Conservation (phyloP, 441 rosid species). For the Populus hybrid region DNA sequence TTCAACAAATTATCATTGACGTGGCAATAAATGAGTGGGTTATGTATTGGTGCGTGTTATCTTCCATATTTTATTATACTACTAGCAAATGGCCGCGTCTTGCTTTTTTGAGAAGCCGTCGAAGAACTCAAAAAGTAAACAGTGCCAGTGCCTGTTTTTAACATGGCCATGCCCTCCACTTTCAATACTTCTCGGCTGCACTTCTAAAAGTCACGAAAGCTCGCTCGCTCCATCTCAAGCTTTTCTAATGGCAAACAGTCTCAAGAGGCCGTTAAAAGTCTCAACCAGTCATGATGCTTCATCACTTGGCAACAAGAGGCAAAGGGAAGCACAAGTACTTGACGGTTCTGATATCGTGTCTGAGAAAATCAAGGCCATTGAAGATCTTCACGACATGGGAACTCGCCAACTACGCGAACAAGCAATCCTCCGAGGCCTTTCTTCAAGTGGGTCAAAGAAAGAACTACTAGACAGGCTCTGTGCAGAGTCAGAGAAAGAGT, state of each 20-base stretch:
- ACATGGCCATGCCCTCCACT: not conserved
- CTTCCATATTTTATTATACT: too few species aligned
- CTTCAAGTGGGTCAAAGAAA: constrained; percentile 53
- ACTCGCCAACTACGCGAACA: constrained; percentile 61
- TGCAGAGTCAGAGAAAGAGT: not conserved
- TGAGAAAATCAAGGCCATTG: constrained; percentile 41
- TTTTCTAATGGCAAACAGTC: not conserved
- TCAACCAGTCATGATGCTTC: too few species aligned
- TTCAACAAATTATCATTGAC: too few species aligned
- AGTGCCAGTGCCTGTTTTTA: not conserved
- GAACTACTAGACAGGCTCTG: constrained; percentile 59
- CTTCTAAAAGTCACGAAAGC: not conserved
- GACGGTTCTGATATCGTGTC: constrained; percentile 20
- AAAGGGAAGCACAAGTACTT: constrained; percentile 28
- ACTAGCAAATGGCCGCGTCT: too few species aligned
- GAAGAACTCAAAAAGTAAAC: not conserved
- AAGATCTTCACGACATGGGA: constrained; percentile 44
- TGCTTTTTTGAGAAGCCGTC: constrained; percentile 3
- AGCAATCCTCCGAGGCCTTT: constrained; percentile 50
- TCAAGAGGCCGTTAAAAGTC: not conserved
- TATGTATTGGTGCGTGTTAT: too few species aligned
- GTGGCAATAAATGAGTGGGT: too few species aligned
- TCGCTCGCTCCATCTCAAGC: not conserved
- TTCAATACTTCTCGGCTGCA: not conserved
- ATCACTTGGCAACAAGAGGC: constrained; percentile 33